These are phyloP conservation scores for Mucor mucedo DNA, from an alignment of 371 early-diverging fungal genomes.

Conservation along the genomic window DNA sequence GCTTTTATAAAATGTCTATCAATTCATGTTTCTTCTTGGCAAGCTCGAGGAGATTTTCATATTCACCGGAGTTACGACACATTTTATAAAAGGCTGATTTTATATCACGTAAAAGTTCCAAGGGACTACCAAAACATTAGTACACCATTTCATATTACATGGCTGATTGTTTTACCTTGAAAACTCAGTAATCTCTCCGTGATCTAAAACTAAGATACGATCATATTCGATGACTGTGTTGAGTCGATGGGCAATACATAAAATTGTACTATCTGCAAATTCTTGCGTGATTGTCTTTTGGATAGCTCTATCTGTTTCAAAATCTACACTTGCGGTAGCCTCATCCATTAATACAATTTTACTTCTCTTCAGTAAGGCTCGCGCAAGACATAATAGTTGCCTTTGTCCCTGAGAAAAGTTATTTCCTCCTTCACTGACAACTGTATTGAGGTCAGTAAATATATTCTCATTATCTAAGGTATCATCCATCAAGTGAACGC, in stretches of 20 bases:
- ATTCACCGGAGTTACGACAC: constrained; percentile 73
- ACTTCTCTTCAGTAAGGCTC: constrained; percentile 68
- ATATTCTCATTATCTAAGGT: constrained; percentile 24
- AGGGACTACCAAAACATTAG: constrained; percentile 39
- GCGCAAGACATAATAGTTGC: constrained; percentile 82
- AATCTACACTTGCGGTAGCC: constrained; percentile 69
- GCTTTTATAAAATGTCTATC: not conserved
- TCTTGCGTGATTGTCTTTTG: constrained; percentile 65
- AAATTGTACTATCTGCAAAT: constrained; percentile 63
- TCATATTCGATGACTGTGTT: constrained; percentile 61
- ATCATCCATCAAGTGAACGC: constrained; percentile 54
- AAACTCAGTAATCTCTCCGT: constrained; percentile 45
- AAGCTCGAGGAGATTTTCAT: constrained; percentile 53
- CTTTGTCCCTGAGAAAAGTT: constrained; percentile 84
- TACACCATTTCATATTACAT: not conserved
- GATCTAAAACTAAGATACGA: constrained; percentile 49
- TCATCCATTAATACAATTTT: constrained; percentile 67
- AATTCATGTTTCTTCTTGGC: constrained; percentile 40
- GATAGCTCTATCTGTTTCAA: constrained; percentile 63
- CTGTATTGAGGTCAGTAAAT: constrained; percentile 25
- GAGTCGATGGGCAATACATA: constrained; percentile 76
- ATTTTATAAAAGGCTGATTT: constrained; percentile 62
- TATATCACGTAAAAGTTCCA: constrained; percentile 48
- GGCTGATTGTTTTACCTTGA: constrained; percentile 25
- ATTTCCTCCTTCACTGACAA: constrained; percentile 73